Percentiles rank a stretch among this genome's conserved stretches.
Evolutionary conservation across 495 filamentous ascomycete species (phyloP).

Genomic region (Corynascus novoguineensis): DNA sequence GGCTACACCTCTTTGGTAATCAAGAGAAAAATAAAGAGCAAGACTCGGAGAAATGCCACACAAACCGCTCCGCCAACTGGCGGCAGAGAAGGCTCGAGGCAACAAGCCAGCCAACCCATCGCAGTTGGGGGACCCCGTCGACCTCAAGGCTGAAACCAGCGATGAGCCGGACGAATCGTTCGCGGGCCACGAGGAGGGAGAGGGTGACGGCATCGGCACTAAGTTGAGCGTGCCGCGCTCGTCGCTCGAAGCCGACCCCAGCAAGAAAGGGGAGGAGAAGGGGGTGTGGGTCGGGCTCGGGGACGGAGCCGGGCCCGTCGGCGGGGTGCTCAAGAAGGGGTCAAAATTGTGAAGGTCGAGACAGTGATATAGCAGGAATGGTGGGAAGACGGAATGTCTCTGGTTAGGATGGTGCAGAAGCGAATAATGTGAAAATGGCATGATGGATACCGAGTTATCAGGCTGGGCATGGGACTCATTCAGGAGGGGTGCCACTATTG

Average conservation of each 20-base stretch:
- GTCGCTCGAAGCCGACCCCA: constrained; percentile 5
- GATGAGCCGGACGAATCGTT: constrained; percentile 7
- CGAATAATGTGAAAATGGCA: not conserved
- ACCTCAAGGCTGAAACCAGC: constrained; percentile 39
- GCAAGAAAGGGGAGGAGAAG: not conserved
- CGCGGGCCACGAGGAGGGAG: not conserved
- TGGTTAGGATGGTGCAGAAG: not conserved
- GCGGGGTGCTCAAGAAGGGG: constrained; percentile 6
- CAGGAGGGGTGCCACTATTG: no score
- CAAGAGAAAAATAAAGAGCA: not conserved
- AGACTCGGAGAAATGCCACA: not conserved
- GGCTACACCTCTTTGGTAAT: not conserved
- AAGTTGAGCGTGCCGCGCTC: not conserved
- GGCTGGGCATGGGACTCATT: no score
- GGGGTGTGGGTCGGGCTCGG: constrained; percentile 12
- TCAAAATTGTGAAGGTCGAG: constrained; percentile 10
- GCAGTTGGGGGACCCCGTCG: constrained; percentile 39
- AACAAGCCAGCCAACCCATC: constrained; percentile 35
- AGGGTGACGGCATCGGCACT: not conserved
- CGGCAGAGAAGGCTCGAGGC: constrained; percentile 35
- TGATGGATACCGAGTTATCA: no score
- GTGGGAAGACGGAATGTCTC: not conserved
- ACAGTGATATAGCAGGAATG: constrained; percentile 21
- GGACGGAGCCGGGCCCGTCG: constrained; percentile 19
- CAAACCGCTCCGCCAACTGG: constrained; percentile 27